Percentiles rank a stretch among this genome's conserved stretches.
phyloP scores from a whole-genome alignment of 202 grass and related monocot genomes.

The Saccharum hybrid region DNA sequence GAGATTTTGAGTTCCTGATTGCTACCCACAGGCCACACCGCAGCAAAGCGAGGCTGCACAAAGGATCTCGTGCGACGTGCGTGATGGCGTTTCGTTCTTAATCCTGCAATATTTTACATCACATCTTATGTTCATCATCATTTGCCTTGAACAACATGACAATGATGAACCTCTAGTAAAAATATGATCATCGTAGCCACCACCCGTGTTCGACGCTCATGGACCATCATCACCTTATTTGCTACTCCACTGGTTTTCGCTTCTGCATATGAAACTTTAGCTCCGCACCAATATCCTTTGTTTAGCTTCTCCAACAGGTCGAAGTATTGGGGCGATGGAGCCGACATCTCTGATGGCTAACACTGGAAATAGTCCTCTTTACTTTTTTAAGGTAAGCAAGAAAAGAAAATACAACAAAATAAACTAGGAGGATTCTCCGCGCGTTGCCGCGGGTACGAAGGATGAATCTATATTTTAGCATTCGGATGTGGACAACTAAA shows the following conservation, averaged over 20 bases:
- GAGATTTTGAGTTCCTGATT: conserved; percentile 20
- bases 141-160: not conserved
- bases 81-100: not conserved
- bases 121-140: not conserved
- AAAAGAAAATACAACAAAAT: no score
- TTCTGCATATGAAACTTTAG: no score
- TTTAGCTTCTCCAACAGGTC: no score
- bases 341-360: not conserved
- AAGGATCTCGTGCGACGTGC: no score
- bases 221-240: not conserved
- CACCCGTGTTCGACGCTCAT: not conserved
- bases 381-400: no score
- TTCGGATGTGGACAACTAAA: no score
- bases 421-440: no score
- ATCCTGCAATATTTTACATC: not conserved
- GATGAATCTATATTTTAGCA: no score
- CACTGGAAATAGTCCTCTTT: not conserved
- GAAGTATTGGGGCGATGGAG: no score
- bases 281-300: no score
- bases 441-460: no score
- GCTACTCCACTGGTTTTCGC: no score
- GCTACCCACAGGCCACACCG: not conserved
- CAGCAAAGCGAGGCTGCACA: not conserved
- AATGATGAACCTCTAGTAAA: not conserved
- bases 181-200: not conserved